Base-by-base conservation (phyloP, 768 basidiomycete species). In the Rhizopogon salebrosus region DNA sequence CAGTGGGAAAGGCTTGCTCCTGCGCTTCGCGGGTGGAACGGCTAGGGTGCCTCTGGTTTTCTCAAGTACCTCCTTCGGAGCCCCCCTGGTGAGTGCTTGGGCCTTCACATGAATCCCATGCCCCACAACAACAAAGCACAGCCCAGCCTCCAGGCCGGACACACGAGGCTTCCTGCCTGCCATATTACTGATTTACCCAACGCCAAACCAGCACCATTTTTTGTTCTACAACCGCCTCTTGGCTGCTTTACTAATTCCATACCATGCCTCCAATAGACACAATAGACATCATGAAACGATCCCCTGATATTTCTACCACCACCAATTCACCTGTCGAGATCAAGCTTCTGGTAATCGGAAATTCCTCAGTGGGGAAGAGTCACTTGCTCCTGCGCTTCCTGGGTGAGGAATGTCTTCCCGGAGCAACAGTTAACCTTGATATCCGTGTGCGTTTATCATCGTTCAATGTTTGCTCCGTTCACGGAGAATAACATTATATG, bases 11-110 rank as follows among this genome's bases (percentile, higher is more conserved):
- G 76, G 92, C 60, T 75, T 98, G 13, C 69, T 98, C 3, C 74
- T 98, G 9, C 81, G 95, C n/a, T 98, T 98, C 75, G 94, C 94
- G 3, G 95, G 98, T 64, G 90, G n/a, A n/a, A n/a, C n/a, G n/a
- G n/a, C n/a, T n/a, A n/a, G n/a, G n/a, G n/a, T n/a, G n/a, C n/a
- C n/a, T n/a, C n/a, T n/a, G n/a, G n/a, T n/a, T n/a, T n/a, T n/a
- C n/a, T n/a, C n/a, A n/a, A n/a, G n/a, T n/a, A n/a, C n/a, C n/a
- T n/a, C n/a, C n/a, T n/a, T n/a, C n/a, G n/a, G n/a, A n/a, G n/a
- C n/a, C n/a, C n/a, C n/a, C n/a, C n/a, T n/a, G n/a, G n/a, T n/a
- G n/a, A n/a, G n/a, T n/a, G n/a, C n/a, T n/a, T n/a, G n/a, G n/a
- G n/a, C n/a, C n/a, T n/a, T n/a, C n/a, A n/a, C n/a, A n/a, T n/a